A percentile compares a stretch with the other conserved stretches of the same genome.
Evolutionary conservation across 1,284 basidiomycete species (phyloP).

Genomic region (Heterobasidion annosum): DNA sequence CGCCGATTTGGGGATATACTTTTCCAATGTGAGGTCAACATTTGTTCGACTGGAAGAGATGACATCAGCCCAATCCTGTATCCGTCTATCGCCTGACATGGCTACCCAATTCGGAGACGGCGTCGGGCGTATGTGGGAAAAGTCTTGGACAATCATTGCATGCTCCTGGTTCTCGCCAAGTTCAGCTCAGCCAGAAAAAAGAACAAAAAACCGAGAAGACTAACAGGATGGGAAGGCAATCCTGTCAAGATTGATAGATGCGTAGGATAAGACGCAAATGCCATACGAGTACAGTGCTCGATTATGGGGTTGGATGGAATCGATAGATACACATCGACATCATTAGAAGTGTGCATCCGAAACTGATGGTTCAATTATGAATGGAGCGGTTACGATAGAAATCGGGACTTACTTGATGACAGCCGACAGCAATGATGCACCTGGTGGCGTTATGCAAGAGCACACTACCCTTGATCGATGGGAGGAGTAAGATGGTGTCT

Average conservation of each 20-base stretch:
- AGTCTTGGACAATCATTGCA: slow-evolving; percentile 57
- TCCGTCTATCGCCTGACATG: slow-evolving; percentile 13
- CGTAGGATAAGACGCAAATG: slow-evolving; percentile 52
- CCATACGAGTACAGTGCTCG: slow-evolving; percentile 54
- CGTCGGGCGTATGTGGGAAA: slow-evolving; percentile 67
- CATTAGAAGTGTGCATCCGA: slow-evolving; percentile 65
- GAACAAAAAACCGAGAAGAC: neutral
- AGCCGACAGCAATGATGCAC: slow-evolving; percentile 58
- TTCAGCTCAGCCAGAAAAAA: neutral
- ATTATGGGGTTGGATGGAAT: slow-evolving; percentile 68
- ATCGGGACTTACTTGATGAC: slow-evolving; percentile 58
- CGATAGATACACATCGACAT: slow-evolving; percentile 53
- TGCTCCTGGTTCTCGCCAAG: slow-evolving; percentile 15
- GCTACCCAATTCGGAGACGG: slow-evolving; percentile 69
- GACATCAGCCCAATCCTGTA: neutral
- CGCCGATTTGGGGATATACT: neutral
- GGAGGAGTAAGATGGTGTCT: slow-evolving; percentile 54
- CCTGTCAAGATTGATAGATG: slow-evolving; percentile 1
- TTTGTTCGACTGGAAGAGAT: neutral
- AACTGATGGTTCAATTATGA: slow-evolving; percentile 40
- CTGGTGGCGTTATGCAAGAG: slow-evolving; percentile 52
- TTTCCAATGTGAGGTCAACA: neutral
- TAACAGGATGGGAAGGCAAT: neutral
- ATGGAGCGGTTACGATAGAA: neutral
- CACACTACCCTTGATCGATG: slow-evolving; percentile 57